phyloP scores from a whole-genome alignment of 345 rosid genomes.

The Camelina neglecta region DNA sequence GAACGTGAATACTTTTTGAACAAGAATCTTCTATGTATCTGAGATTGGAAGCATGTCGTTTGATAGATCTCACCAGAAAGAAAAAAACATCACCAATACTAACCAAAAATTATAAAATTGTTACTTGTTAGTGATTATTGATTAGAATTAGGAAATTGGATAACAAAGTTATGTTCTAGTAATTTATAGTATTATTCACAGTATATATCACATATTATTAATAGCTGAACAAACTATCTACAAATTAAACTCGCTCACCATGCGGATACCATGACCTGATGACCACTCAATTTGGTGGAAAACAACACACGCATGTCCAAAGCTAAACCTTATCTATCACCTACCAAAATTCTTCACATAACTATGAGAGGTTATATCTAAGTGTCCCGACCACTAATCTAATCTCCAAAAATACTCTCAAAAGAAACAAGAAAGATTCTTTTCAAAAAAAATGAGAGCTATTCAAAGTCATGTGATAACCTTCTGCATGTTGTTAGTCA shows the following conservation, averaged over 20 bases:
- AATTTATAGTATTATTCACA: background rate
- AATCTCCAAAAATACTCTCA: background rate
- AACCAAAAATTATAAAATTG: background rate
- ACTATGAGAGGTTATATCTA: slow-evolving; percentile 22
- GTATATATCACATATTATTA: background rate
- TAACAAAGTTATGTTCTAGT: background rate
- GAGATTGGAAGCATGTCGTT: background rate
- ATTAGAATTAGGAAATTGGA: no score
- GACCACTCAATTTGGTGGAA: slow-evolving; percentile 42
- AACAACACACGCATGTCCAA: slow-evolving; percentile 43
- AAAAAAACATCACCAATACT: background rate
- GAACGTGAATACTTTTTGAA: background rate
- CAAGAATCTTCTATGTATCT: background rate
- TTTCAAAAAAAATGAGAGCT: background rate
- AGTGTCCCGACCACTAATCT: slow-evolving; percentile 17
- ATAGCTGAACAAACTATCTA: slow-evolving; percentile 38
- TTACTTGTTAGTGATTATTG: background rate
- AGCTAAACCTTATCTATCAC: slow-evolving; percentile 33
- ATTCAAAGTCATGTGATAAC: slow-evolving; percentile 16
- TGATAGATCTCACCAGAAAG: background rate
- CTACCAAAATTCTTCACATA: slow-evolving; percentile 24
- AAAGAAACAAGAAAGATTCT: background rate
- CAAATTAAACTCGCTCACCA: slow-evolving; percentile 29
- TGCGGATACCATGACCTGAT: slow-evolving; percentile 43
- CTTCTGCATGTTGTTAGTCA: slow-evolving; percentile 26